These are phyloP conservation scores for Apocynum venetum DNA, from an alignment of 257 asterid genomes.

Conservation along the genomic window DNA sequence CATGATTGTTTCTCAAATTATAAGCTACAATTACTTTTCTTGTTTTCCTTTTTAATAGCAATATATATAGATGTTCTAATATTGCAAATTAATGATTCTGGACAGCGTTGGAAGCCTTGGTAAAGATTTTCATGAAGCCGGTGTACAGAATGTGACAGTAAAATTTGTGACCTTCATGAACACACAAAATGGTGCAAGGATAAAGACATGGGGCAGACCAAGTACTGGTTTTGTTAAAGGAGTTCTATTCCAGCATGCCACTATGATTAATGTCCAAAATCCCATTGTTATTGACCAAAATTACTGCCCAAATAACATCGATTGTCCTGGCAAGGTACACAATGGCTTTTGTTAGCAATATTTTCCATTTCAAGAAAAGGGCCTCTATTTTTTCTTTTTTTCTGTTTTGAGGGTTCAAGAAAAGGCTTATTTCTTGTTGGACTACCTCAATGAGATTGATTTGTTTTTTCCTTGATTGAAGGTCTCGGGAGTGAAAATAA, in stretches of 20 bases:
- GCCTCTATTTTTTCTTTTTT: no score
- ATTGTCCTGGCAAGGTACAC: conserved; percentile 52
- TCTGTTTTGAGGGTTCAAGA: no score
- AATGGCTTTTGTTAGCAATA: no score
- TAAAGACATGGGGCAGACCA: conserved; percentile 61
- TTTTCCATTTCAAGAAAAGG: background rate
- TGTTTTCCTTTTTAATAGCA: background rate
- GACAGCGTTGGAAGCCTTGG: conserved; percentile 65
- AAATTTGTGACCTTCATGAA: conserved; percentile 27
- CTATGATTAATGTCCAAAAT: conserved; percentile 51
- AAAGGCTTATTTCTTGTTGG: no score
- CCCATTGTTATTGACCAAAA: conserved; percentile 68
- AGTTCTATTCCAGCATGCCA: conserved; percentile 44
- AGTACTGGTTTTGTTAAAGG: conserved; percentile 52
- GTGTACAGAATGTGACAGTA: conserved; percentile 58
- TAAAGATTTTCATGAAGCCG: conserved; percentile 41
- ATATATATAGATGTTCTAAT: background rate
- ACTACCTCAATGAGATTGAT: background rate
- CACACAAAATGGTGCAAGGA: conserved; percentile 54
- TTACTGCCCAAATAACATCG: conserved; percentile 45
- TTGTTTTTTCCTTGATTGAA: background rate
- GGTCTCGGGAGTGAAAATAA: conserved; percentile 57
- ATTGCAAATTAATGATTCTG: background rate
- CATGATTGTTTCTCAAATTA: no score
- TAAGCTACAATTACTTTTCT: background rate